These are phyloP conservation scores for Erysimum pusillum DNA, from an alignment of 441 rosid genomes.

Conservation along the genomic window DNA sequence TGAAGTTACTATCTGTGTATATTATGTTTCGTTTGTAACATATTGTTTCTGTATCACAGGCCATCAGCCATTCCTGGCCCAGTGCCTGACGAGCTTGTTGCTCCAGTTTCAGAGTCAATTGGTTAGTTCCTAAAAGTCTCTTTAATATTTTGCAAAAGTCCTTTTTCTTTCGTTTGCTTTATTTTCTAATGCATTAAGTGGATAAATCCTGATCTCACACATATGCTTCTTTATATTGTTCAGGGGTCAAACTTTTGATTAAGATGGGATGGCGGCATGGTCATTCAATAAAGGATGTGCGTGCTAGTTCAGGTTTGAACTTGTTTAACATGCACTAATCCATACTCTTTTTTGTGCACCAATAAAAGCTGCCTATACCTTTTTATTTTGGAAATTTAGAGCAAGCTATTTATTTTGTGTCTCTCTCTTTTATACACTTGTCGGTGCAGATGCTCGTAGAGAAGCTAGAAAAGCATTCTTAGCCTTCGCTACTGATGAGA, in stretches of 20 bases:
- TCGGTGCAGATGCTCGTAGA: conserved; percentile 80
- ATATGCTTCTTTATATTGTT: conserved; percentile 38
- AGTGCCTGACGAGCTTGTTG: conserved; percentile 83
- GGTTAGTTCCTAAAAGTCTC: conserved; percentile 62
- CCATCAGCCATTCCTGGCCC: conserved; percentile 98
- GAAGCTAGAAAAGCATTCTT: conserved; percentile 97
- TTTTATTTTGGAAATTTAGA: conserved; percentile 15
- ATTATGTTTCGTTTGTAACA: conserved; percentile 35
- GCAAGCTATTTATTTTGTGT: conserved; percentile 26
- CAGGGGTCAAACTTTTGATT: conserved; percentile 86
- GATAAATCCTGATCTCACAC: conserved; percentile 30
- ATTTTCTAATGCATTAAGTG: conserved; percentile 23
- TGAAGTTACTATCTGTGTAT: conserved; percentile 8
- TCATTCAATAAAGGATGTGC: conserved; percentile 81
- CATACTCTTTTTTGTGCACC: conserved; percentile 26
- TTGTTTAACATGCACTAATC: conserved; percentile 27
- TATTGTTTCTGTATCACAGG: conserved; percentile 51
- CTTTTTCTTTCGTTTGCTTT: background rate
- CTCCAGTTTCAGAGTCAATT: conserved; percentile 90
- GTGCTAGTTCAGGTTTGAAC: conserved; percentile 56
- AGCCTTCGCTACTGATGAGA: conserved; percentile 82
- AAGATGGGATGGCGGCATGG: conserved; percentile 99
- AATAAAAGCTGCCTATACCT: background rate
- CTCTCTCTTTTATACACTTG: conserved; percentile 22
- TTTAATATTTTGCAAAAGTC: conserved; percentile 23